Base-by-base conservation (phyloP, 495 filamentous ascomycete species). In the Acidiella bohemica region DNA sequence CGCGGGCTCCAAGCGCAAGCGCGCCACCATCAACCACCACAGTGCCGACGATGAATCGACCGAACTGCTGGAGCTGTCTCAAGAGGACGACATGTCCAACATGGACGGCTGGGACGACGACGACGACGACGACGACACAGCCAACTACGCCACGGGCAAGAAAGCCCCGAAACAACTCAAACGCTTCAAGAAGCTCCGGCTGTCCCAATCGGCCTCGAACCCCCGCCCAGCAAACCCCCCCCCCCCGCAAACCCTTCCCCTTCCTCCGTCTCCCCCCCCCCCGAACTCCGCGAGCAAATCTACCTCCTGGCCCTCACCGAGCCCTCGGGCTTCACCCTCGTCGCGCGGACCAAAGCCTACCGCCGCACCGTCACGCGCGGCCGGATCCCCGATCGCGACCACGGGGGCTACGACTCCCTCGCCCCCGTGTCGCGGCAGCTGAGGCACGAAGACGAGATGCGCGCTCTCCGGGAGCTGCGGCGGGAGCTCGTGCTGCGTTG, bases 1-100 rank as follows among this genome's bases (percentile, higher is more conserved):
- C 13, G 31, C n/a, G n/a, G n/a, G n/a, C n/a, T n/a, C n/a, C 33
- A 58, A 58, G 39, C 55, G 55, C 32, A 58, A 58, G 47, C 33
- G 53, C 24, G 38, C 44, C 30, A 43, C 46, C 18, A 38, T 55
- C 28, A 46, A 42, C 5, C 55, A 58, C 34, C 39, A 45, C 24
- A 50, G 53, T 27, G 36, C 28, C 1, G 41, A 43, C 18, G 41
- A 41, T 11, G 54, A 49, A 23, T 18, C 39, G 7, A 34, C 37
- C 25, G 33, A 23, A 34, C 2, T 44, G 12, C 16, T 44, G 3
- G 43, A n/a, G n/a, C n/a, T n/a, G n/a, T n/a, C n/a, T n/a, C n/a
- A n/a, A n/a, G n/a, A n/a, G n/a, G n/a, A n/a, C n/a, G n/a, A n/a
- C n/a, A n/a, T n/a, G n/a, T n/a, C n/a, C n/a, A n/a, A 38, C 28